phyloP scores from a whole-genome alignment of 148 eudicot genomes.

The Rhododendron kiyosumense region DNA sequence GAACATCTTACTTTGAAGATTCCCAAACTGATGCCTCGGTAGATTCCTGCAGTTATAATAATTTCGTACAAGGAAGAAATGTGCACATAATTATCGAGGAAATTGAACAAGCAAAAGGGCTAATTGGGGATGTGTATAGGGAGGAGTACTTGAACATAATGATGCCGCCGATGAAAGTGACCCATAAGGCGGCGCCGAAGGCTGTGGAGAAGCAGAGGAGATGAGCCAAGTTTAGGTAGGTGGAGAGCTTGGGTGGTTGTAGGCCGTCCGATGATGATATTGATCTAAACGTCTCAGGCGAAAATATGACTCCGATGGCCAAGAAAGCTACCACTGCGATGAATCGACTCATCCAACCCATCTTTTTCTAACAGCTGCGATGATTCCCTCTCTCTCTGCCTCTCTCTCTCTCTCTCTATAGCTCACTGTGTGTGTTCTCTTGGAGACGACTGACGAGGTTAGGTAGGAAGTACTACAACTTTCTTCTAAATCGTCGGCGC shows the following conservation, averaged over 20 bases:
- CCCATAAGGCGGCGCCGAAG: constrained; percentile 94
- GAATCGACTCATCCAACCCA: constrained; percentile 85
- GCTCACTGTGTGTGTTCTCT: not conserved
- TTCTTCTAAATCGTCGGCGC: too few species aligned
- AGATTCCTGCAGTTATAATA: constrained; percentile 46
- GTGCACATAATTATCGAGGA: not conserved
- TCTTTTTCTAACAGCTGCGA: constrained; percentile 1
- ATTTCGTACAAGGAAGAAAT: not conserved
- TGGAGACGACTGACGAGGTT: not conserved
- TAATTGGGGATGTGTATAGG: not conserved
- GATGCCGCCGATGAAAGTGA: constrained; percentile 97
- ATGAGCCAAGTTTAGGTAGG: constrained; percentile 56
- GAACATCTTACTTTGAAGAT: constrained; percentile 97
- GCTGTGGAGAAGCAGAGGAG: constrained; percentile 89
- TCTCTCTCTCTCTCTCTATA: too few species aligned
- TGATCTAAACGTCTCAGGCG: constrained; percentile 67
- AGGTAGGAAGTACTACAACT: not conserved
- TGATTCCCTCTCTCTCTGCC: not conserved
- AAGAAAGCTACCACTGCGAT: constrained; percentile 62
- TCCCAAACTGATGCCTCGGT: constrained; percentile 97
- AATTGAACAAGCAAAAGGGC: not conserved
- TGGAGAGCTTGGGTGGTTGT: constrained; percentile 23
- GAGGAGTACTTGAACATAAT: constrained; percentile 86
- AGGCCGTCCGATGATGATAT: constrained; percentile 22
- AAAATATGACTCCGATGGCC: constrained; percentile 71